Conservation (phyloP, 139 green algal species). For the Pseudopediastrum boryanum region DNA sequence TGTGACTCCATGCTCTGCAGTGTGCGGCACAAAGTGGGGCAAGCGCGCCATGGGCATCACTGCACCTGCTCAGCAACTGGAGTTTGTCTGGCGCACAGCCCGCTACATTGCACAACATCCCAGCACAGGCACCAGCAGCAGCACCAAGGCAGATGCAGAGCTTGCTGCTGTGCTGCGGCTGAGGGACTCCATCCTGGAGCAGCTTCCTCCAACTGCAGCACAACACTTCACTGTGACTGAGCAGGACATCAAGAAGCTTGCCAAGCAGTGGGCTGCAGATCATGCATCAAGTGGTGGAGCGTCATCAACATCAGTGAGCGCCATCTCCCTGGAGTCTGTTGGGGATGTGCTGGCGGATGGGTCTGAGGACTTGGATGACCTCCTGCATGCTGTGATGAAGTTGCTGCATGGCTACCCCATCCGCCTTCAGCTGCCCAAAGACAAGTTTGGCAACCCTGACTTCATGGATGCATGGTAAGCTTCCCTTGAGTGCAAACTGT, state of each 20-base stretch:
- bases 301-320: conserved; percentile 12
- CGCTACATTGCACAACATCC: background rate
- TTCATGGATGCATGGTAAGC: conserved; percentile 29
- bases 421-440: conserved; percentile 8
- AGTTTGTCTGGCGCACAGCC: conserved; percentile 19
- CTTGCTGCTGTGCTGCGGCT: background rate
- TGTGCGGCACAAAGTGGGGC: conserved; percentile 14
- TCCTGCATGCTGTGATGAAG: conserved; percentile 11
- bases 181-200: background rate
- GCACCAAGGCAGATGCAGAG: conserved; percentile 41
- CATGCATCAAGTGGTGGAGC: background rate
- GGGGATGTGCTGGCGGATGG: conserved; percentile 4
- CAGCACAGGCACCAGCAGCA: conserved; percentile 54
- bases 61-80: conserved; percentile 17
- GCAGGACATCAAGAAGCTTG: too few species aligned
- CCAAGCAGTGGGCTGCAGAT: too few species aligned
- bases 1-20: background rate
- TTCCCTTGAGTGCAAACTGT: background rate
- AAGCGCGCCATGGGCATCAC: conserved; percentile 20
- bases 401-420: conserved; percentile 23
- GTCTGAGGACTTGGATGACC: conserved; percentile 18
- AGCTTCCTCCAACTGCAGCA: conserved; percentile 10
- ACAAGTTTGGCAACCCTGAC: conserved; percentile 1
- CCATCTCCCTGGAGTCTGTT: conserved; percentile 17
- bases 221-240: too few species aligned